These are phyloP conservation scores for Xylariaceae sp. DNA, from an alignment of 2,329 filamentous ascomycete genomes.

Conservation along the genomic window DNA sequence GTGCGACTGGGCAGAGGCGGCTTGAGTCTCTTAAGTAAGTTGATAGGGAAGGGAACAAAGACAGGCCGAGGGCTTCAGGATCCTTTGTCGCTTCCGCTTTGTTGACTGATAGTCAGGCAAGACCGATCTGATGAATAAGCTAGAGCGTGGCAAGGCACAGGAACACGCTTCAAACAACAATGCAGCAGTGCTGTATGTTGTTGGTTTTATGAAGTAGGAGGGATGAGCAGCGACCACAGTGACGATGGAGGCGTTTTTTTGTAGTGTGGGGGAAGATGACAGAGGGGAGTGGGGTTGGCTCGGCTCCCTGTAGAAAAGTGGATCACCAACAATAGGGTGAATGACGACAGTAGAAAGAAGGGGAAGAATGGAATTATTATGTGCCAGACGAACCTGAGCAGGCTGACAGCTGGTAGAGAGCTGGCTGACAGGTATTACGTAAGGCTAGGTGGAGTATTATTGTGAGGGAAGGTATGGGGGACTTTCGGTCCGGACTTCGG, in stretches of 20 bases:
- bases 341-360: constrained; percentile 12
- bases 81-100: constrained; percentile 32
- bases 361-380: constrained; percentile 17
- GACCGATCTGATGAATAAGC: constrained; percentile 22
- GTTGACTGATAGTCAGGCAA: constrained; percentile 22
- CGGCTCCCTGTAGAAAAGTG: constrained; percentile 8
- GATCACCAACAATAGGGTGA: constrained; percentile 9
- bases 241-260: constrained; percentile 13
- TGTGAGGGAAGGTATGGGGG: constrained; percentile 40
- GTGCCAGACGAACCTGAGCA: constrained; percentile 36
- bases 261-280: constrained; percentile 2
- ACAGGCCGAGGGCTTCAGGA: constrained; percentile 19
- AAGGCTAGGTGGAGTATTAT: constrained; percentile 36
- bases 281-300: not conserved
- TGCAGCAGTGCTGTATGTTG: not conserved
- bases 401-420: constrained; percentile 34
- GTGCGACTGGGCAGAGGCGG: constrained; percentile 27
- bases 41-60: constrained; percentile 35
- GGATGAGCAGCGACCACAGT: not conserved
- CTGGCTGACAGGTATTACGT: constrained; percentile 30
- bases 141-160: constrained; percentile 24
- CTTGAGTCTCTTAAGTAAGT: constrained; percentile 34
- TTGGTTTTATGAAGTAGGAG: constrained; percentile 11
- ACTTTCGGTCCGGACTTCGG: constrained; percentile 63
- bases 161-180: constrained; percentile 20